phyloP scores from a whole-genome alignment of 148 eudicot species.

The Arctostaphylos glauca region DNA sequence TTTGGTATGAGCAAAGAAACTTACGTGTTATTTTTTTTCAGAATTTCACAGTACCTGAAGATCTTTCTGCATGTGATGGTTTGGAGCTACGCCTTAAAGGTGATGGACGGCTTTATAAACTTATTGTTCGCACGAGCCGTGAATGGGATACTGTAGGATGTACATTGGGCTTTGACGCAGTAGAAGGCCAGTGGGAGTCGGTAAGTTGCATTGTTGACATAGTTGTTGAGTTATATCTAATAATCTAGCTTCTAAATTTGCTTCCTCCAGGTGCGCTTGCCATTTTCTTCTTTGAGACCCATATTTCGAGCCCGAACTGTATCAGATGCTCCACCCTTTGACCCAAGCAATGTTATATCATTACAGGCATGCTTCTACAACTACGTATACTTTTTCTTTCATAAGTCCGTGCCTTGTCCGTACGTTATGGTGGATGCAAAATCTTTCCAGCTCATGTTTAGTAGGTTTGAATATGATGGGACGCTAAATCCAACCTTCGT shows the following conservation, averaged over 20 bases:
- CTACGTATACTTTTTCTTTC: not conserved
- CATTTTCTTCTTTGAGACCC: conserved; percentile 78
- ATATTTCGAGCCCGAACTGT: conserved; percentile 86
- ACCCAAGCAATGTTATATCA: conserved; percentile 64
- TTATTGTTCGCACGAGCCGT: conserved; percentile 82
- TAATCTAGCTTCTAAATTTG: not conserved
- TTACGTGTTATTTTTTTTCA: conserved; percentile 29
- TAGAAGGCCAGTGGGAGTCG: conserved; percentile 94
- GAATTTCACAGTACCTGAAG: conserved; percentile 84
- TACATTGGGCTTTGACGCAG: conserved; percentile 78
- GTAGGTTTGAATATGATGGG: conserved; percentile 95
- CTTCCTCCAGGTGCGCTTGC: conserved; percentile 56
- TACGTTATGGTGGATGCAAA: not conserved
- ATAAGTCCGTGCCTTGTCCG: not conserved
- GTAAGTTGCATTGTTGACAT: conserved; percentile 40
- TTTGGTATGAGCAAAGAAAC: not conserved
- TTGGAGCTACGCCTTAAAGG: conserved; percentile 84
- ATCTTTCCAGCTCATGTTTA: conserved; percentile 87
- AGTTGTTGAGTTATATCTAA: not conserved
- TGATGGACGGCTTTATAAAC: conserved; percentile 84
- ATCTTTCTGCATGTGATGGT: conserved; percentile 94
- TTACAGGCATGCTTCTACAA: conserved; percentile 56
- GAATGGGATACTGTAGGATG: conserved; percentile 99
- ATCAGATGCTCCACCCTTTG: conserved; percentile 75
- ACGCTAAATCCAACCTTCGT: conserved; percentile 83